Evolutionary conservation across 176 grass and related monocot species (phyloP), one percentile per base, ranked within the genome.

Genomic region (Oryza longistaminata): DNA sequence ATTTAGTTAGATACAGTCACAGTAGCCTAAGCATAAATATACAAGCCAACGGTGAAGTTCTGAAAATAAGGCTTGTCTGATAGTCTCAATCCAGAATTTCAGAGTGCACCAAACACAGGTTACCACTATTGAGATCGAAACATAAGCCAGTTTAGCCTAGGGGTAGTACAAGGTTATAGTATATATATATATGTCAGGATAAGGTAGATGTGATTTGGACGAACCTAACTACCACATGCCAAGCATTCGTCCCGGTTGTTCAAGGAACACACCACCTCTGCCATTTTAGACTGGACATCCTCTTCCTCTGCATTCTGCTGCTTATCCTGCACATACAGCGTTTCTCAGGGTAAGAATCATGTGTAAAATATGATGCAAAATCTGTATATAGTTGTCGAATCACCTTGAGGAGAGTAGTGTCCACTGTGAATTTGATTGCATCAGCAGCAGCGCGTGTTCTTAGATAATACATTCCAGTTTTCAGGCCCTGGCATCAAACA

Each of bases 391-490:
- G 21, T 6, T 76, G 3, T 35, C 16, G 19, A 26, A 9, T 76
- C 53, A 90, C 93, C 82, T 92, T 82, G n/a, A 92, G 88, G 34
- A 92, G 46, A 61, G 85, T 77, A 66, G 90, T 92, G 44, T 95
- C 93, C 3, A 95, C 90, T 68, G 93, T 95, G 44, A 95, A 95
- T 66, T 95, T 95, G 27, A 95, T 95, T 11, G 93, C 93, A 88
- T 95, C 93, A 0, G 88, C 90, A 81, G 93, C 93, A 75, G 93
- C 90, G 49, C 90, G 88, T 29, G 93, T 92, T 68, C 93, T 84
- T 53, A 92, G 71, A 83, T 95, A 95, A 85, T 95, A 95, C 93
- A 92, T 95, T 66, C 93, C 93, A 71, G 93, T 95, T 88, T 95
- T 95, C 50, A 95, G 79, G 70, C 93, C 93, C 93, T 95, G 3